Percentiles rank a stretch among this genome's conserved stretches.
phyloP scores from a whole-genome alignment of 768 basidiomycete genomes.

The Lactifluus volemus region DNA sequence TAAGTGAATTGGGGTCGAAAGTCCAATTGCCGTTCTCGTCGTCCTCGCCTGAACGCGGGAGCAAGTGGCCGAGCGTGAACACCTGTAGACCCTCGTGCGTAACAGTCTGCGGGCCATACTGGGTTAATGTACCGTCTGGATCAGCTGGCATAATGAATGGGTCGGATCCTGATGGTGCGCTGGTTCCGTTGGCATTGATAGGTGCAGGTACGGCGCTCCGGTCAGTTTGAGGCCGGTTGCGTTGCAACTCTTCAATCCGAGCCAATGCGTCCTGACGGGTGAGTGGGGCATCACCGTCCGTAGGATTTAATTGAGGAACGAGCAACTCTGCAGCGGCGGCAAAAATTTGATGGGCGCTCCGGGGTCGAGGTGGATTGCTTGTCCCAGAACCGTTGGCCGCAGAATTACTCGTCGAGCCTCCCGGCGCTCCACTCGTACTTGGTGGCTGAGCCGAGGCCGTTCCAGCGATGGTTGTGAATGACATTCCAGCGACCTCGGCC shows the following conservation, averaged over 20 bases:
- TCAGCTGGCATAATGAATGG: slow-evolving; percentile 10
- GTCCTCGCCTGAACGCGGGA: slow-evolving; percentile 46
- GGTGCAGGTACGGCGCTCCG: slow-evolving; percentile 7
- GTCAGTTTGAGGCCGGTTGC: slow-evolving; percentile 15
- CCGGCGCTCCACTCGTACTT: slow-evolving; percentile 8
- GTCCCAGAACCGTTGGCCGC: neutral
- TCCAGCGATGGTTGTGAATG: slow-evolving; percentile 22
- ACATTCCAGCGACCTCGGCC: slow-evolving; percentile 39
- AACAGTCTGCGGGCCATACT: slow-evolving; percentile 21
- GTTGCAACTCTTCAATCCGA: slow-evolving; percentile 46
- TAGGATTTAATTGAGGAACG: slow-evolving; percentile 18
- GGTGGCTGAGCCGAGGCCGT: slow-evolving; percentile 13
- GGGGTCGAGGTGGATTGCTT: slow-evolving; percentile 19
- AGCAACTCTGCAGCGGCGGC: slow-evolving; percentile 27
- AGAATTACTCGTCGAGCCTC: slow-evolving; percentile 10
- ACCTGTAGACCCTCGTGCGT: slow-evolving; percentile 65
- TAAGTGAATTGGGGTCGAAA: slow-evolving; percentile 37
- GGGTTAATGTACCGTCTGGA: neutral
- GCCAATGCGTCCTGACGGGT: slow-evolving; percentile 40
- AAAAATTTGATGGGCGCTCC: slow-evolving; percentile 25
- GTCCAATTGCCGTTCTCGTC: slow-evolving; percentile 55
- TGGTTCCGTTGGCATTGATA: slow-evolving; percentile 14
- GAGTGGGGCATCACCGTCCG: slow-evolving; percentile 24
- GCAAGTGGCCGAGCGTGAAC: slow-evolving; percentile 70
- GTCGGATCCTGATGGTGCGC: slow-evolving; percentile 6